These are phyloP conservation scores for Clathrospora elynae DNA, from an alignment of 2,329 filamentous ascomycete genomes.

Conservation along the genomic window DNA sequence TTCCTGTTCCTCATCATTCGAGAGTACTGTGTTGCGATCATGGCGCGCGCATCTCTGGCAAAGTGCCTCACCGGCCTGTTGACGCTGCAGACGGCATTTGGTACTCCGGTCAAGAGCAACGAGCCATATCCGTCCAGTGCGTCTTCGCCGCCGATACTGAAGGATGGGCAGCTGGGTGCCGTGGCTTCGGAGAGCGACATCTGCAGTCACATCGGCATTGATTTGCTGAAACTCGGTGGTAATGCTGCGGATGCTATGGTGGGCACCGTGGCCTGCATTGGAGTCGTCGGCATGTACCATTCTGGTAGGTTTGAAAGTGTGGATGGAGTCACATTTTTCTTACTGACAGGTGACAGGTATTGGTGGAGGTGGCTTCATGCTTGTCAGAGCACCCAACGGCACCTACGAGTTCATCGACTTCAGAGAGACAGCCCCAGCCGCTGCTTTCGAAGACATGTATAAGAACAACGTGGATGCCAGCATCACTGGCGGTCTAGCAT, in stretches of 20 bases:
- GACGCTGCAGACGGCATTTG: constrained; percentile 35
- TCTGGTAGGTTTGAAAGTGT: constrained; percentile 34
- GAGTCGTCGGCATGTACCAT: constrained; percentile 56
- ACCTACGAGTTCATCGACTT: constrained; percentile 88
- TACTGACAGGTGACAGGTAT: constrained; percentile 62
- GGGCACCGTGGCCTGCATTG: constrained; percentile 55
- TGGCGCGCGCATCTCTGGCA: constrained; percentile 28
- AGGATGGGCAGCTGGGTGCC: constrained; percentile 47
- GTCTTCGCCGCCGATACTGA: constrained; percentile 20
- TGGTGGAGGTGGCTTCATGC: constrained; percentile 88
- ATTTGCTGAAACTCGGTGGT: constrained; percentile 55
- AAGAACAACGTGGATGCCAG: constrained; percentile 69
- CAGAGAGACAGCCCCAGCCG: constrained; percentile 82
- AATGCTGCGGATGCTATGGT: constrained; percentile 58
- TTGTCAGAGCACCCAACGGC: constrained; percentile 75
- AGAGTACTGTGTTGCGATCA: constrained; percentile 17
- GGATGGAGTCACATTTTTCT: background rate
- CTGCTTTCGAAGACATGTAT: constrained; percentile 85
- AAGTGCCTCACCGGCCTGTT: constrained; percentile 34
- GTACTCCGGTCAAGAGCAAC: constrained; percentile 27
- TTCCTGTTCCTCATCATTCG: constrained; percentile 15
- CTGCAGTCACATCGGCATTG: constrained; percentile 55
- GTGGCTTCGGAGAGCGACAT: constrained; percentile 54
- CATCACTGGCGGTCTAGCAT: constrained; percentile 70
- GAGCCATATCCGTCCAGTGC: constrained; percentile 10